phyloP scores from a whole-genome alignment of 164 flowering plant genomes.

The Vitis rotundifolia region DNA sequence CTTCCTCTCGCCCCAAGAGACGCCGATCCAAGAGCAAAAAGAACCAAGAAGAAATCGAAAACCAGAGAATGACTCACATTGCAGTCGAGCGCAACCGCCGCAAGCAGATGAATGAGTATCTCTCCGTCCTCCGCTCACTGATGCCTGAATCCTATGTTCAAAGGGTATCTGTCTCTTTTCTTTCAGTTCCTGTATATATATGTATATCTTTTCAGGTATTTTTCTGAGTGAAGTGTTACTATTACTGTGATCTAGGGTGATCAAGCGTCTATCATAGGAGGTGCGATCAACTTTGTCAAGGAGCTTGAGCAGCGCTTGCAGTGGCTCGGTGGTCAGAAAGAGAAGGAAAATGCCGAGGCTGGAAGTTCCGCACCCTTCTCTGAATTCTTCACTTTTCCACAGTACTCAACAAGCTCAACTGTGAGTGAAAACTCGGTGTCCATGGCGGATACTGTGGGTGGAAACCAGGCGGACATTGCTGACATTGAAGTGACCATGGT shows the following conservation, averaged over 20 bases:
- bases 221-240: not conserved
- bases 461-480: constrained; percentile 21
- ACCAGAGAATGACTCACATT: constrained; percentile 62
- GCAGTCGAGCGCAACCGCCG: constrained; percentile 51
- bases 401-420: constrained; percentile 41
- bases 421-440: not conserved
- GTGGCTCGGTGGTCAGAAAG: constrained; percentile 17
- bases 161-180: constrained; percentile 29
- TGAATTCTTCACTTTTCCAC: constrained; percentile 50
- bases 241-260: constrained; percentile 28
- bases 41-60: constrained; percentile 47
- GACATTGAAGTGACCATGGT: constrained; percentile 56
- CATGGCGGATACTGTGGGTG: not conserved
- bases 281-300: constrained; percentile 48
- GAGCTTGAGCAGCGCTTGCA: constrained; percentile 47
- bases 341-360: not conserved
- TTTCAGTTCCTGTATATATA: not conserved
- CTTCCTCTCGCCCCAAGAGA: constrained; percentile 20
- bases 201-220: not conserved
- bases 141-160: constrained; percentile 52
- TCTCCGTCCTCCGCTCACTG: constrained; percentile 40
- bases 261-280: constrained; percentile 50
- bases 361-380: constrained; percentile 21
- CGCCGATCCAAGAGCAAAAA: constrained; percentile 30
- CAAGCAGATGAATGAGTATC: constrained; percentile 56